Evolutionary conservation across 177 flowering plant genomes (phyloP).

Genomic region (Vitis hybrid): DNA sequence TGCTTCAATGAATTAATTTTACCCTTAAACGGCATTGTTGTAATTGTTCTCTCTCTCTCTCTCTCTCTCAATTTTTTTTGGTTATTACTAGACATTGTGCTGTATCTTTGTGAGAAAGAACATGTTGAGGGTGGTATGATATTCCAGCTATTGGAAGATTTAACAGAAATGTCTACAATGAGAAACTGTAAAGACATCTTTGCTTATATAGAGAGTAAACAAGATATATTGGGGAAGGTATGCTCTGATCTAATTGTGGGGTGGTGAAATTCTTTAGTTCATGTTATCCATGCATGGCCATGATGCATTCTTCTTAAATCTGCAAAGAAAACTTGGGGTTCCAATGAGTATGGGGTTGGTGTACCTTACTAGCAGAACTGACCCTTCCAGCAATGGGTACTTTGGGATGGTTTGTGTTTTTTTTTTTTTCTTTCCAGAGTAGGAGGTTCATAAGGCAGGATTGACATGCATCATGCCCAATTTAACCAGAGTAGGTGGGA

Average conservation of each 20-base stretch:
- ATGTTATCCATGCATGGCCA: neutral
- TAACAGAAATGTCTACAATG: conserved; percentile 99
- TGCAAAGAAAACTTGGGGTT: too few relatives aligned
- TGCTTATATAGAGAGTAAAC: conserved; percentile 94
- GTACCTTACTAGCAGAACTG: too few relatives aligned
- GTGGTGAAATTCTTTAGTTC: too few relatives aligned
- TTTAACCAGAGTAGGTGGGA: too few relatives aligned
- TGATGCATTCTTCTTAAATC: neutral
- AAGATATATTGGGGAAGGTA: conserved; percentile 96
- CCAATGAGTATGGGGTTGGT: too few relatives aligned
- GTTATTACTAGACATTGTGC: conserved; percentile 66
- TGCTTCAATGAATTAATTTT: neutral
- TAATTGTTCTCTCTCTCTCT: conserved; percentile 1
- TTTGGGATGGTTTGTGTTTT: too few relatives aligned
- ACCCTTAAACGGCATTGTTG: neutral
- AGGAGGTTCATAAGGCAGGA: too few relatives aligned
- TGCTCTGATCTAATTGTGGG: neutral
- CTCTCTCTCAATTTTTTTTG: conserved; percentile 2
- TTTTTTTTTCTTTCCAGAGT: too few relatives aligned
- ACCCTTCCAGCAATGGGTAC: too few relatives aligned
- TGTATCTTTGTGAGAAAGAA: conserved; percentile 94
- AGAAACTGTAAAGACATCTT: conserved; percentile 92
- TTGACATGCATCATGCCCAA: too few relatives aligned
- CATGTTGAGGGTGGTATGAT: conserved; percentile 99
- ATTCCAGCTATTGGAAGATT: conserved; percentile 94